Conservation (phyloP, 805 yeast species). For the Cyberlindnera petersonii region DNA sequence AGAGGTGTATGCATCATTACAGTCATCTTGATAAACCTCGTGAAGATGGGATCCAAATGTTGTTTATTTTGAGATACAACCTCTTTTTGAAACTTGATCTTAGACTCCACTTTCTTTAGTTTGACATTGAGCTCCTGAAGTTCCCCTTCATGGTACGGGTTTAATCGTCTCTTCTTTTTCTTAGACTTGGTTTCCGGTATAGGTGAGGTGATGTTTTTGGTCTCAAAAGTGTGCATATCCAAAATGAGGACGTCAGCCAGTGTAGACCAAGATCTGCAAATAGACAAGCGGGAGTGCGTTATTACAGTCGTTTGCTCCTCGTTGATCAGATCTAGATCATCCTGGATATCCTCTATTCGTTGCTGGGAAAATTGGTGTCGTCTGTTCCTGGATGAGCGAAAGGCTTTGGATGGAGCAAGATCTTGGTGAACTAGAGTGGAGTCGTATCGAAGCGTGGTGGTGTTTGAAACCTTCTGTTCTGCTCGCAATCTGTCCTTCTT, state of each 20-base stretch:
- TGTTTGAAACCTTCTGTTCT: neutral
- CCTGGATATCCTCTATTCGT: conserved; percentile 1
- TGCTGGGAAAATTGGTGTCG: neutral
- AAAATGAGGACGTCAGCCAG: conserved; percentile 1
- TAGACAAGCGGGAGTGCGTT: neutral
- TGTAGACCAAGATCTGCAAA: neutral
- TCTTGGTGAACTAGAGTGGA: conserved; percentile 1
- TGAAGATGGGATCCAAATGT: conserved; percentile 13
- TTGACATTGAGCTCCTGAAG: conserved; percentile 9
- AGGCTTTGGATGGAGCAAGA: conserved; percentile 1
- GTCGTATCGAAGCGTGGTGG: conserved; percentile 2
- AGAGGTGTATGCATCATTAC: conserved; percentile 1
- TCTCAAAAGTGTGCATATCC: neutral
- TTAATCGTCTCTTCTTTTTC: conserved; percentile 24
- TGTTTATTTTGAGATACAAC: neutral
- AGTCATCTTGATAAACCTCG: conserved; percentile 8
- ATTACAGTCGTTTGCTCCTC: neutral
- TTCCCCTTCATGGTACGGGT: conserved; percentile 35
- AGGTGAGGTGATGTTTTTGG: neutral
- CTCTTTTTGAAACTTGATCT: conserved; percentile 17
- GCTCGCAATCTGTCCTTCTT: neutral
- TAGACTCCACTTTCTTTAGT: conserved; percentile 19
- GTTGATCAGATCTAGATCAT: neutral
- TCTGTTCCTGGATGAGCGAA: neutral
- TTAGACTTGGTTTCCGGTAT: neutral